Base-by-base conservation (phyloP, 192 early-diverging fungal genomes). In the Thamnidium elegans region DNA sequence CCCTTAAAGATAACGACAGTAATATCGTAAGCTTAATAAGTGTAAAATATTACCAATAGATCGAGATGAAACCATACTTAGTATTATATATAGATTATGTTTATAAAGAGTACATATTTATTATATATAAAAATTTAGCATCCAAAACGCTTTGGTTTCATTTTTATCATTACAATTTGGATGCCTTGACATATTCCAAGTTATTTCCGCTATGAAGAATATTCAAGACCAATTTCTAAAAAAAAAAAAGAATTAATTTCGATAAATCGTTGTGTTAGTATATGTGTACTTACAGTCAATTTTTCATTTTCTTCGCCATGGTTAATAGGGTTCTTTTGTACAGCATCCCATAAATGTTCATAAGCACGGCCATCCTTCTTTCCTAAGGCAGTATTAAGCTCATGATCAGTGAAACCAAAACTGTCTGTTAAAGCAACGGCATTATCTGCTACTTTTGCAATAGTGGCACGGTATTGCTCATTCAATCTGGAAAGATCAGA, bases 401-500 rank as follows among this genome's bases (percentile, higher is more conserved):
- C 69, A 17, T 82, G 76, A 58, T 92, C 92, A 0, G 83, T 64
- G 39, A 88, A 80, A 17, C 79, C 87, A 78, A 88, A 92, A 3
- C 88, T 81, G 52, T 92, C 92, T n/a, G 87, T 84, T 36, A 92
- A 78, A 0, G 84, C 78, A 19, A 94, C 78, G 2, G 85, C 88
- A 67, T 94, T 81, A 17, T 76, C 77, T 20, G 87, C 74, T 3
- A 94, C 60, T 0, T 77, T 68, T 19, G 76, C 71, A 26, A 90
- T 78, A 9, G 80, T 31, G 0, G 19, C 13, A 19, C 71, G 71
- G 14, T 67, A 72, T 9, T 45, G 21, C 8, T 31, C 34, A 19
- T 67, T 60, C 21, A 72, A 67, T 3, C 36, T 34, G 15, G 23
- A 50, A 5, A 50, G 62, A 11, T 83, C 79, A 58, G 84, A 76